Base-by-base conservation (phyloP, 2,329 filamentous ascomycete species). In the Salinomyces thailandicus region DNA sequence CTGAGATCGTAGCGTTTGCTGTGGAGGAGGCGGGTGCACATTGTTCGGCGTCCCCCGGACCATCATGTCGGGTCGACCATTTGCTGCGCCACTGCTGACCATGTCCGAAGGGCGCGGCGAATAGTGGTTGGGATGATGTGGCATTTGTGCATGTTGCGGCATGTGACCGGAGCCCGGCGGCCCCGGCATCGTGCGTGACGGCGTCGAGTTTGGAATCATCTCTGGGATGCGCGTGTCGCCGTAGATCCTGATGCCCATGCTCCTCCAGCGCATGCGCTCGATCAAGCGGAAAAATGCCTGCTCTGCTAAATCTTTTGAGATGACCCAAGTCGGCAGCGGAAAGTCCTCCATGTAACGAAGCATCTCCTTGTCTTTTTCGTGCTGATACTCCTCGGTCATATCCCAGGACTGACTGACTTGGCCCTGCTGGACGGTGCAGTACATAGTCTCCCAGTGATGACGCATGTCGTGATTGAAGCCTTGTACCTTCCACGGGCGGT, bases 321-420 rank as follows among this genome's bases (percentile, higher is more conserved):
- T 50, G 18, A 54, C 34, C 54, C 54, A 58, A 11, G 42, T 29
- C n/a, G 34, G n/a, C 8, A 54, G 33, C 8, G 50, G 49, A 30
- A 37, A 53, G 17, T 54, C 47, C 13, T 52, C 33, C 22, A 56
- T 20, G 39, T 58, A 58, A 12, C 39, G 37, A 14, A 49, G 33
- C 45, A 54, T 53, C 33, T 53, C 48, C n/a, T 40, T 33, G 38
- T 53, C 37, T 28, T 52, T 48, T 19, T 47, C 34, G 9, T 35
- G 37, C 37, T 54, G 50, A 34, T 54, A 53, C 14, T 45, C 42
- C 33, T 57, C 53, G 4, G 53, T 55, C 16, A 38, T 22, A 9
- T 45, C 42, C 51, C 48, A 55, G 33, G 33, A 43, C n/a, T 44
- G 43, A 19, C 40, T 24, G 16, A 53, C 33, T 2, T 47, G 41